Conservation (phyloP, 2,329 filamentous ascomycete species). For the Penicillium occitanis region DNA sequence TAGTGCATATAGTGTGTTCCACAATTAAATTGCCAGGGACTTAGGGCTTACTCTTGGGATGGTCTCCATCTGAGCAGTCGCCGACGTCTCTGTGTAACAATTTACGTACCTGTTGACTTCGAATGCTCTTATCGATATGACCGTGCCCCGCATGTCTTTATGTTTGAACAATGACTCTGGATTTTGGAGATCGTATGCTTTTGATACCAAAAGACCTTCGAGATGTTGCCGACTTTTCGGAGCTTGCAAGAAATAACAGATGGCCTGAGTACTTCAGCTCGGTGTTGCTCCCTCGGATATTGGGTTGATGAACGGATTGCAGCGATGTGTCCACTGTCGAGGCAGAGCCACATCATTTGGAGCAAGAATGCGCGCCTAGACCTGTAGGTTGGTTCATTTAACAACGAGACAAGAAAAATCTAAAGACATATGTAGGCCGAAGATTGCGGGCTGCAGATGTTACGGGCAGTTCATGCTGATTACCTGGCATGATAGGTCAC, state of each 20-base stretch:
- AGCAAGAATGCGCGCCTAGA: background rate
- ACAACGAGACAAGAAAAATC: background rate
- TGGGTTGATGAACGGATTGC: background rate
- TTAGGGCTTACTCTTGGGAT: background rate
- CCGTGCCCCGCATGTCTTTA: background rate
- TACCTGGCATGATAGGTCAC: too few species aligned
- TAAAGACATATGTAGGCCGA: background rate
- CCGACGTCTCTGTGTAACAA: background rate
- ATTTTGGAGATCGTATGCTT: background rate
- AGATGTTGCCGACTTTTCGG: background rate
- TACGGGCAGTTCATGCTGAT: background rate
- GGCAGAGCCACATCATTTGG: background rate
- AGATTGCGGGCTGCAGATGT: background rate
- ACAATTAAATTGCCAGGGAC: background rate
- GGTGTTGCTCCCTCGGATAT: background rate
- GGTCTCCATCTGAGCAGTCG: background rate
- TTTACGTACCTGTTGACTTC: background rate
- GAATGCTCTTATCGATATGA: background rate
- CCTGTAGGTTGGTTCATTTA: background rate
- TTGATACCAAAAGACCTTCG: background rate
- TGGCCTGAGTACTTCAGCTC: background rate
- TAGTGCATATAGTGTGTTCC: background rate
- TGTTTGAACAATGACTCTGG: background rate
- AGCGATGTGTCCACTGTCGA: background rate
- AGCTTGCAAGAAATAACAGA: background rate